phyloP scores from a whole-genome alignment of 768 basidiomycete species.

The Tylopilus sp. region DNA sequence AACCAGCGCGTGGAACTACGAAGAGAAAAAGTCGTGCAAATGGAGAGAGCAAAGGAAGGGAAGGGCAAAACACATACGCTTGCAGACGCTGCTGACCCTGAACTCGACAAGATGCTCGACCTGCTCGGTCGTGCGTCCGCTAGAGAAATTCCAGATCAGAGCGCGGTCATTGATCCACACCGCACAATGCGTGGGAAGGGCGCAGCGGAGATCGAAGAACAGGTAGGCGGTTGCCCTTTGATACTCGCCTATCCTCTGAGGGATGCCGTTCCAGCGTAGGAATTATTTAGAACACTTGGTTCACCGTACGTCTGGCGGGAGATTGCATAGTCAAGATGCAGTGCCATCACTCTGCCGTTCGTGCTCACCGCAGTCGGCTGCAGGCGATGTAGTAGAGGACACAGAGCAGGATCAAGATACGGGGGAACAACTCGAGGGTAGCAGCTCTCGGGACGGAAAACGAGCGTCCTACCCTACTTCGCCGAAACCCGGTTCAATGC shows the following conservation, averaged over 20 bases:
- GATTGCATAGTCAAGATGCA: constrained; percentile 80
- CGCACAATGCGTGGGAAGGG: constrained; percentile 53
- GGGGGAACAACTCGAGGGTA: not conserved
- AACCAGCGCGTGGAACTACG: constrained; percentile 93
- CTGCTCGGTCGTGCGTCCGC: constrained; percentile 69
- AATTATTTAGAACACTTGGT: constrained; percentile 74
- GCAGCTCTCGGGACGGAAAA: constrained; percentile 15
- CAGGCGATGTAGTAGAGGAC: not conserved
- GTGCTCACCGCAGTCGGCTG: constrained; percentile 26
- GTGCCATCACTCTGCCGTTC: constrained; percentile 35
- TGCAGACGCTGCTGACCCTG: constrained; percentile 34
- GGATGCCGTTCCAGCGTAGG: constrained; percentile 47
- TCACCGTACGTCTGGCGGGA: constrained; percentile 66
- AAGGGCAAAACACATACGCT: constrained; percentile 46
- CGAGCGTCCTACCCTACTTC: constrained; percentile 20
- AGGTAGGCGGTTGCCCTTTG: constrained; percentile 42
- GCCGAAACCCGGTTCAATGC: constrained; percentile 2
- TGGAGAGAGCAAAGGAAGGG: constrained; percentile 65
- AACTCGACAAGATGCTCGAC: constrained; percentile 70
- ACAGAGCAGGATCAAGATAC: not conserved
- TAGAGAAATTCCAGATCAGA: constrained; percentile 65
- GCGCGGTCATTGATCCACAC: constrained; percentile 61
- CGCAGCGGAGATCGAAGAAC: constrained; percentile 55
- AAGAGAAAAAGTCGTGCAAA: constrained; percentile 61
- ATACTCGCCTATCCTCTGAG: constrained; percentile 5